Base-by-base conservation (phyloP, 306 rosid genomes). In the Ormosia emarginata region DNA sequence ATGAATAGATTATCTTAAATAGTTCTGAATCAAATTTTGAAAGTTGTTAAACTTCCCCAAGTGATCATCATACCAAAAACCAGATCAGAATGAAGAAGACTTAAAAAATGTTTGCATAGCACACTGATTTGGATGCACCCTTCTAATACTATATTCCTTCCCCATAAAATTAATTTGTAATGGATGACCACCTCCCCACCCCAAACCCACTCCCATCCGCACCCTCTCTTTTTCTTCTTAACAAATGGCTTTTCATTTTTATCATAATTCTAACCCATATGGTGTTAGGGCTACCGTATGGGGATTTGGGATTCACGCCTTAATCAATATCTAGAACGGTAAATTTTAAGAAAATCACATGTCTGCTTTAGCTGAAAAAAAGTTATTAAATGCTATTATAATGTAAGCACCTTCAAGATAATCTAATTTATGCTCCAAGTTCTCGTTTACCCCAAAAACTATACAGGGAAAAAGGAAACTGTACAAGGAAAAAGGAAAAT, bases 231-330 rank as follows among this genome's bases (percentile, higher is more conserved):
- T 68, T 50, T 17, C 65, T 39, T 34, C 47, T 66, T n/a, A 43
- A 11, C 50, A 39, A 24, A 50, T 32, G 34, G 58, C 37, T 78
- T 3, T 34, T 33, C 30, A 65, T 34, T 40, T 44, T 34, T 18
- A 30, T 41, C 74, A 74, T 44, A 53, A 61, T 33, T 44, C 53
- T n/a, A 71, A 65, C 50, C 30, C 79, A 70, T 69, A 61, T 67
- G 77, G 32, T 61, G 39, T 36, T 44, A 36, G 8, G 66, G 37
- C 76, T 69, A 39, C 50, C 34, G 8, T 14, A 14, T 73, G 40
- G 67, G 40, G 74, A 62, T 79, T 49, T 65, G 81, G 41, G 81
- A 79, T 46, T 73, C 43, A 57, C 76, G 58, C 73, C 55, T 63
- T 65, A 37, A 56, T 52, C 57, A 73, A 47, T 58, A 43, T 15